These are phyloP conservation scores for Parietichytrium sp. DNA, from an alignment of 108 stramenopile species.

Conservation along the genomic window DNA sequence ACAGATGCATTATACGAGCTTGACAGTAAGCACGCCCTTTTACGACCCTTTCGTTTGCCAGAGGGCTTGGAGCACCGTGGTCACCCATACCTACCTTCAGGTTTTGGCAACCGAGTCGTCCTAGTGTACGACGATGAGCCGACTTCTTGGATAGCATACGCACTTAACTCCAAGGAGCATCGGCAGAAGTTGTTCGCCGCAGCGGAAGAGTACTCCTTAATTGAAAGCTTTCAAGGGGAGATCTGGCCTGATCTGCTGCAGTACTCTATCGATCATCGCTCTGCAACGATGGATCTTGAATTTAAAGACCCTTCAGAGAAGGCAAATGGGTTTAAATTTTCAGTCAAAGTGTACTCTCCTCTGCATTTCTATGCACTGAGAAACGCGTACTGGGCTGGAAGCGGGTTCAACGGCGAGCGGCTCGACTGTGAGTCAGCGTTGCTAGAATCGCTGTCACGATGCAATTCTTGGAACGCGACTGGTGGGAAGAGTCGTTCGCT, in stretches of 20 bases:
- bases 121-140: constrained; percentile 32
- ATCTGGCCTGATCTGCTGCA: neutral
- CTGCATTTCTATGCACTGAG: constrained; percentile 1
- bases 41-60: neutral
- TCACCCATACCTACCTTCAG: neutral
- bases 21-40: neutral
- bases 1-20: no score
- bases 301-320: no score
- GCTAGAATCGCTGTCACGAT: constrained; percentile 19
- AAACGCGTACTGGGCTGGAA: neutral
- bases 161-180: constrained; percentile 11
- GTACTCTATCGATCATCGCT: neutral
- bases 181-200: neutral
- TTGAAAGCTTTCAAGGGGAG: neutral
- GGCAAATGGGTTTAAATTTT: neutral
- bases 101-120: constrained; percentile 17
- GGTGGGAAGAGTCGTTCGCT: neutral
- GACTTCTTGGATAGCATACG: constrained; percentile 24
- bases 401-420: neutral
- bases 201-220: neutral
- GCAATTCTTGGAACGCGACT: constrained; percentile 3
- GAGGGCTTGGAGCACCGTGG: neutral
- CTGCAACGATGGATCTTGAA: neutral
- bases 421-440: neutral
- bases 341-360: constrained; percentile 18